These are phyloP conservation scores for Alternaria incomplexa DNA, from an alignment of 2,329 filamentous ascomycete species.

Conservation along the genomic window DNA sequence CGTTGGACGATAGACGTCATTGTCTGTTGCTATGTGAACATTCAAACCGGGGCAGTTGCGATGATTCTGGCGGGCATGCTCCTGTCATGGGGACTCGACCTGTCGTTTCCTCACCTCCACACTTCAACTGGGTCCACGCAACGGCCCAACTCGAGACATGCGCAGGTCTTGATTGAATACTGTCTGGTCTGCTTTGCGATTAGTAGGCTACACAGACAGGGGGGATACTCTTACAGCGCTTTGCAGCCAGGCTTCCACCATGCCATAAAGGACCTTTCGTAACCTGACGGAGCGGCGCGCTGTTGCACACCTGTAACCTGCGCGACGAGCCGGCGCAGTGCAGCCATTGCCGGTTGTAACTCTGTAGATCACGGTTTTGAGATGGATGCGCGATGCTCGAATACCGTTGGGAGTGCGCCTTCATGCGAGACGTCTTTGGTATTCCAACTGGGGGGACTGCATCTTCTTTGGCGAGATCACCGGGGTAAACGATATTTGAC, in stretches of 20 bases:
- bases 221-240: conserved; percentile 29
- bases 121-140: conserved; percentile 14
- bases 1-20: neutral
- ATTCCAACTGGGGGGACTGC: conserved; percentile 21
- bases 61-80: neutral
- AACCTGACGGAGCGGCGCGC: conserved; percentile 23
- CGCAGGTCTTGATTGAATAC: conserved; percentile 36
- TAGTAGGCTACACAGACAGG: conserved; percentile 42
- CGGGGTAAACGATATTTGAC: neutral
- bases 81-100: conserved; percentile 22
- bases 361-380: conserved; percentile 16
- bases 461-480: neutral
- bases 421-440: conserved; percentile 16
- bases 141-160: conserved; percentile 19
- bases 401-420: conserved; percentile 15
- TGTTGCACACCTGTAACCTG: conserved; percentile 34
- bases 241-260: conserved; percentile 20
- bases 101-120: conserved; percentile 36
- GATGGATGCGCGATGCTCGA: conserved; percentile 16
- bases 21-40: neutral
- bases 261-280: conserved; percentile 28
- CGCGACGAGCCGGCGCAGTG: conserved; percentile 28
- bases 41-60: neutral
- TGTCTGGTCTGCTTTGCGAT: conserved; percentile 37
- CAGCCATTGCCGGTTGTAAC: conserved; percentile 26